Evolutionary conservation across 352 stramenopile species (phyloP), one percentile per base, ranked within the genome.

Genomic region (Ophiocytium majus): DNA sequence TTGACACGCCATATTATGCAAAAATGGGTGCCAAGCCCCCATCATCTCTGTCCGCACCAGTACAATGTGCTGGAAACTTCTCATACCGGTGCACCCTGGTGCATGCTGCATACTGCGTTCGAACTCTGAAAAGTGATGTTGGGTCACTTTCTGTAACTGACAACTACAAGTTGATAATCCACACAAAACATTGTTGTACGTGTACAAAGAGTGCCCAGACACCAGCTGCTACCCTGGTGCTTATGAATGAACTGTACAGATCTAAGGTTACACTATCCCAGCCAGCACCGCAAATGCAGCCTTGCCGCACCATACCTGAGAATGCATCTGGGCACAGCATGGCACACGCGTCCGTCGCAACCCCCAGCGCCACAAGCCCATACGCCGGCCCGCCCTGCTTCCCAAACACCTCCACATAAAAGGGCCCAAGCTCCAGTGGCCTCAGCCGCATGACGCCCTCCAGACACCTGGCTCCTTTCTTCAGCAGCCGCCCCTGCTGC

Each of bases 1-100:
- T 34, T 83, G 81, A 76, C n/a, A 82, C 64, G 66, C 37, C 37
- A 17, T 63, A 76, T 83, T 64, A 80, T 14, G n/a, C 28, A 81
- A 35, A 49, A 50, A 81, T 35, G 64, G n/a, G n/a, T n/a, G n/a
- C n/a, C n/a, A n/a, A n/a, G n/a, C n/a, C n/a, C n/a, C n/a, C n/a
- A n/a, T n/a, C n/a, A n/a, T n/a, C n/a, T n/a, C n/a, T n/a, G n/a
- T n/a, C n/a, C n/a, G n/a, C n/a, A n/a, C n/a, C n/a, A n/a, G n/a
- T n/a, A n/a, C n/a, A n/a, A n/a, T n/a, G n/a, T n/a, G n/a, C n/a
- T n/a, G n/a, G n/a, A n/a, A n/a, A n/a, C n/a, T n/a, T n/a, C n/a
- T n/a, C n/a, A n/a, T n/a, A n/a, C n/a, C n/a, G n/a, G n/a, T n/a
- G n/a, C n/a, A n/a, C n/a, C n/a, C n/a, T n/a, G n/a, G n/a, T n/a